These are phyloP conservation scores for Fraxinus floribunda DNA, from an alignment of 305 asterid species.

Conservation along the genomic window DNA sequence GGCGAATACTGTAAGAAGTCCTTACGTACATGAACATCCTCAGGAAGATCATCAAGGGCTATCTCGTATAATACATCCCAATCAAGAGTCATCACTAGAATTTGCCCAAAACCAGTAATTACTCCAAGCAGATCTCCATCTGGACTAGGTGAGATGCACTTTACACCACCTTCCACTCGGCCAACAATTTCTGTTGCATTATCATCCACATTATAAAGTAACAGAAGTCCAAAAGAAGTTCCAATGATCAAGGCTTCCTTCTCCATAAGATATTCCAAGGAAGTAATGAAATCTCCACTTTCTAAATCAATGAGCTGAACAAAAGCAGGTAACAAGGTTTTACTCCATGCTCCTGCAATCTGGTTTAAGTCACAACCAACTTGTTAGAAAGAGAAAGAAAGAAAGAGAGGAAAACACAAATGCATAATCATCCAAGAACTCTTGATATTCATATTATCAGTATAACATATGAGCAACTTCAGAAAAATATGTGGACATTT, in stretches of 20 bases:
- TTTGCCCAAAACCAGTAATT: constrained; percentile 79
- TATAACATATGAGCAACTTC: background rate
- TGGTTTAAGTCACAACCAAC: constrained; percentile 25
- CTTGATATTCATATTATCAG: background rate
- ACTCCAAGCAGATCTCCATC: constrained; percentile 90
- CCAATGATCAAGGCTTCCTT: constrained; percentile 85
- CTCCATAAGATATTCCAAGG: constrained; percentile 88
- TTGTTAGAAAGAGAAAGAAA: constrained; percentile 13
- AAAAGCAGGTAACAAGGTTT: constrained; percentile 30
- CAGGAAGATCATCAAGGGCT: constrained; percentile 70
- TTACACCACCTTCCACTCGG: constrained; percentile 87
- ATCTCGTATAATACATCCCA: constrained; percentile 94
- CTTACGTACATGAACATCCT: constrained; percentile 83
- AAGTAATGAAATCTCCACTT: constrained; percentile 70
- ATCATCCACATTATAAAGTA: constrained; percentile 62
- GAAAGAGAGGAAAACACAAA: background rate
- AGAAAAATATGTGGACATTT: background rate
- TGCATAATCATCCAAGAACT: constrained; percentile 4
- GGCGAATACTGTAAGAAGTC: constrained; percentile 48
- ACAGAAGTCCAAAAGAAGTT: constrained; percentile 71
- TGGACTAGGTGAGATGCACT: constrained; percentile 92
- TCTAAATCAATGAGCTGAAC: constrained; percentile 62
- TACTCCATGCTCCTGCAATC: constrained; percentile 52
- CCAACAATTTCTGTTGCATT: constrained; percentile 75
- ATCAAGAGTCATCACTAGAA: constrained; percentile 86